Evolutionary conservation across 768 basidiomycete genomes (phyloP), one percentile per base, ranked within the genome.

Genomic region (Tylopilus cervinicoccineus): DNA sequence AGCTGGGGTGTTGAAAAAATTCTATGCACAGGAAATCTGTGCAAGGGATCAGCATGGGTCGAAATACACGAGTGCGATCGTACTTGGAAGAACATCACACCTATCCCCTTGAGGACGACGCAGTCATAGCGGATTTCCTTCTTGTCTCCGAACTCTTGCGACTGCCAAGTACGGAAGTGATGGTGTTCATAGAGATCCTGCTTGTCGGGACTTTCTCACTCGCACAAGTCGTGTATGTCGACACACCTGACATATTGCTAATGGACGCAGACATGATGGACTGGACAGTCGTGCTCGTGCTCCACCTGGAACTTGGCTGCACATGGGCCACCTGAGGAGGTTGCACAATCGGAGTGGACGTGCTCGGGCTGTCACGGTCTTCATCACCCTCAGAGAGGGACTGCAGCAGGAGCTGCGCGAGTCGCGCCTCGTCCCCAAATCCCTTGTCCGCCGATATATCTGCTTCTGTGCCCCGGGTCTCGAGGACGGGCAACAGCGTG

Each of bases 381-480:
- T 47, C 56, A 10, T 23, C 40, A 20, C 19, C 49, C n/a, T 57
- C 56, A 17, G 29, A 39, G 32, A 67, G 59, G 34, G 63, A 63
- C n/a, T 69, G 61, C 2, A 67, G 40, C 0, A 67, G 47, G 32
- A 69, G 63, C 33, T 67, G 63, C 5, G 66, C 61, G 19, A 67
- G 54, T 24, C 57, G 45, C 0, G 45, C 66, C 33, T 61, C 67
- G 31, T 69, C 65, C 28, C 65, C 57, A 14, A 69, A 56, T 6
- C 48, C 53, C 23, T 13, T 55, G 24, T 62, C 62, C 24, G 37
- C 50, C 19, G 56, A 54, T 11, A 26, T 8, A 13, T 62, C 58
- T 20, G 31, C n/a, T 19, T 61, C 56, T 1, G 53, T 34, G 22
- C 61, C 47, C 32, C 56, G 50, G 10, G 48, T 36, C 45, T 55